phyloP scores from a whole-genome alignment of 257 asterid genomes.

The Dorcoceras hygrometricum region DNA sequence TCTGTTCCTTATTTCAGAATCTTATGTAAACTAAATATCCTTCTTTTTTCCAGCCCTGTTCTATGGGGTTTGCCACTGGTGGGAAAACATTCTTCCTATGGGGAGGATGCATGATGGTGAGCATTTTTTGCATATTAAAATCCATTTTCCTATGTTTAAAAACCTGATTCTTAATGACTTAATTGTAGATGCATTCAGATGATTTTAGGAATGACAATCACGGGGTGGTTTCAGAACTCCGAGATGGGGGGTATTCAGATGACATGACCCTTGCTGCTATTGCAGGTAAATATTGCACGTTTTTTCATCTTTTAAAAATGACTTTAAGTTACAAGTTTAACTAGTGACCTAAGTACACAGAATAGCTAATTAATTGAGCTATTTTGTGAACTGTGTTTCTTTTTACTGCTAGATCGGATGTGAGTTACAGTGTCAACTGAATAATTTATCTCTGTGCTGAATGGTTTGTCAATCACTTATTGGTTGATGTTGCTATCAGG shows the following conservation, averaged over 20 bases:
- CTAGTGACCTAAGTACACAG: background rate
- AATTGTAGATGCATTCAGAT: constrained; percentile 94
- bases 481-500: constrained; percentile 46
- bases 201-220: constrained; percentile 87
- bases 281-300: constrained; percentile 49
- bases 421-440: constrained; percentile 13
- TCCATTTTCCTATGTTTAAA: constrained; percentile 22
- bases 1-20: constrained; percentile 24
- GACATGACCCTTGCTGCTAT: constrained; percentile 99
- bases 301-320: constrained; percentile 19
- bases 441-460: constrained; percentile 9
- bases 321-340: constrained; percentile 7
- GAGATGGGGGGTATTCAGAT: constrained; percentile 97
- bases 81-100: constrained; percentile 95
- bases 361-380: constrained; percentile 12
- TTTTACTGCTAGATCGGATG: constrained; percentile 3
- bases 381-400: background rate
- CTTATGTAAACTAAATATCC: constrained; percentile 21
- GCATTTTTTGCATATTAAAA: constrained; percentile 16
- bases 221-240: constrained; percentile 79
- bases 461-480: background rate
- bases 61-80: constrained; percentile 99
- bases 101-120: constrained; percentile 99
- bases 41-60: constrained; percentile 71
- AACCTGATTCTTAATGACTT: constrained; percentile 18